Evolutionary conservation across 2,329 filamentous ascomycete species (phyloP), one percentile per base, ranked within the genome.

Genomic region (Drechslera avenae): DNA sequence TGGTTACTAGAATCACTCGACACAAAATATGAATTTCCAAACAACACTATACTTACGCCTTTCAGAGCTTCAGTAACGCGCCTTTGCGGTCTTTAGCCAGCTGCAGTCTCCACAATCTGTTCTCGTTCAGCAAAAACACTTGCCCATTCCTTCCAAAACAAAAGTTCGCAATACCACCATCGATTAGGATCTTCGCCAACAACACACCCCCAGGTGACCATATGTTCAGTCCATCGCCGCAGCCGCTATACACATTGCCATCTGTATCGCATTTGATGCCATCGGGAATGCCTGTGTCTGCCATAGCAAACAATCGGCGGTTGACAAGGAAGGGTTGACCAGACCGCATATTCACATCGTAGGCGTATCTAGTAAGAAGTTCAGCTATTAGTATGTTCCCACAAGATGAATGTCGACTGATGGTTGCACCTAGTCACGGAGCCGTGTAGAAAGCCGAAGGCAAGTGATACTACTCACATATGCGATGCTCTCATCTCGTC

Each of bases 221-320:
- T 5, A 82, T 71, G 48, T 80, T 78, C 10, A 82, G 63, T 1
- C 80, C 79, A 44, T 79, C 79, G 2, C 71, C 74, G 43, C 78
- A 80, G 0, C 75, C 78, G 23, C 73, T 73, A 53, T 78, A 86
- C 2, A 86, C 77, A 45, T 84, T 82, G 2, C 83, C 83, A 3
- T 76, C 68, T 1, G 18, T 40, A 37, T 64, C 60, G 46, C 62
- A 66, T 26, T 64, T 66, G 42, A 67, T 63, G 5, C 59, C 62
- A 19, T 68, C 58, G 0, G 63, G 63, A 7, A 63, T 49, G 6
- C 57, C 55, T 4, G 37, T 54, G 32, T 64, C 63, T 1, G 60
- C 53, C 42, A 57, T 55, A 13, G 63, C 63, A 39, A 68, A 66
- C 1, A 68, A 40, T 8, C 61, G 39, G 7, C 57, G 52, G 14